These are phyloP conservation scores for Blastomyces emzantsi DNA, from an alignment of 2,329 filamentous ascomycete genomes.

Conservation along the genomic window DNA sequence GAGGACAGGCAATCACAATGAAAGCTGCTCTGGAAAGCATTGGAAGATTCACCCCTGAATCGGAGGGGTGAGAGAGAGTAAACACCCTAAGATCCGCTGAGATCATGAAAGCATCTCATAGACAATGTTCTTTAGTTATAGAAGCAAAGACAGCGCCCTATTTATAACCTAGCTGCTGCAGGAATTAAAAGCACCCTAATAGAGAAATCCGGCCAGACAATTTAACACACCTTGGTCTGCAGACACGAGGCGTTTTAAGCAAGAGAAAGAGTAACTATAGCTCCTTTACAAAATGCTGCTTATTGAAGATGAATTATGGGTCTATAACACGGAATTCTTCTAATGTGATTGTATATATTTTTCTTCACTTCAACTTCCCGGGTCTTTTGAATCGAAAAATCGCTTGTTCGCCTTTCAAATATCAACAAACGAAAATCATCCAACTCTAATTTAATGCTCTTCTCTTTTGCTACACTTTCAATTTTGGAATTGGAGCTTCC, in stretches of 20 bases:
- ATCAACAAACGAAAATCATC: not conserved
- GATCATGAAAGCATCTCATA: not conserved
- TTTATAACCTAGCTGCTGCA: too few relatives aligned
- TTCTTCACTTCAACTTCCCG: not conserved
- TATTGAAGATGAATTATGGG: not conserved
- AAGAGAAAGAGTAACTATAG: not conserved
- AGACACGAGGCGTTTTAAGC: too few relatives aligned
- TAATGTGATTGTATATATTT: not conserved
- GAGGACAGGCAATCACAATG: not conserved
- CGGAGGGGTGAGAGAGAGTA: not conserved
- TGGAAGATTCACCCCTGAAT: not conserved
- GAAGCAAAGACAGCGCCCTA: not conserved
- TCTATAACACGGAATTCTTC: not conserved
- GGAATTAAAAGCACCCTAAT: too few relatives aligned
- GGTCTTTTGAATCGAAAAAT: not conserved
- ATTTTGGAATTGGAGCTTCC: not conserved
- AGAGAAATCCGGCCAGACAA: too few relatives aligned
- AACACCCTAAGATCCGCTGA: not conserved
- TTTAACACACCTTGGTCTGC: too few relatives aligned
- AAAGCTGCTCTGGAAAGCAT: not conserved
- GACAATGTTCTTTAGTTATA: not conserved
- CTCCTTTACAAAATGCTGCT: not conserved
- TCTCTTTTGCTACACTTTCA: not conserved
- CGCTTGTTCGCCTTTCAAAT: not conserved
- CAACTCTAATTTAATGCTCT: not conserved